Conservation (phyloP, 495 filamentous ascomycete species). For the Tuber microsphaerosporum region DNA sequence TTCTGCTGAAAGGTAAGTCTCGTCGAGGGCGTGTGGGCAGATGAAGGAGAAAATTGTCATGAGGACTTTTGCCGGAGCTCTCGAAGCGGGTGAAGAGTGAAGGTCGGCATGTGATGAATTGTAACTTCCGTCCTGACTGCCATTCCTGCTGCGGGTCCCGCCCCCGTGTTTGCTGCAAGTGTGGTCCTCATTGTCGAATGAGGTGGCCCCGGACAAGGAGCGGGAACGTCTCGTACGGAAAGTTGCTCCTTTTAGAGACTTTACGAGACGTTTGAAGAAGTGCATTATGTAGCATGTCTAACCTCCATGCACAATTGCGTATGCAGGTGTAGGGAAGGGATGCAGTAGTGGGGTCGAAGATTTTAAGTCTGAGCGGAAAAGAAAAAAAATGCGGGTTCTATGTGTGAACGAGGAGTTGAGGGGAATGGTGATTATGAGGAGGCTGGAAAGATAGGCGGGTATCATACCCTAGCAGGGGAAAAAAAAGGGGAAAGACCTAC, state of each 20-base stretch:
- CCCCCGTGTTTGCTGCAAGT: neutral
- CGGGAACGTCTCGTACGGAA: neutral
- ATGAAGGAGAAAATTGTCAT: conserved; percentile 68
- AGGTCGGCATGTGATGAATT: conserved; percentile 13
- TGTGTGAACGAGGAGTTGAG: neutral
- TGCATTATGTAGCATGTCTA: neutral
- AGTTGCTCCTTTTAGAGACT: neutral
- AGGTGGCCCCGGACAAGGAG: neutral
- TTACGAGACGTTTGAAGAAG: neutral
- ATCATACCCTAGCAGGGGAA: neutral
- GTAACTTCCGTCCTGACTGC: conserved; percentile 4
- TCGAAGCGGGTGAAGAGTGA: conserved; percentile 34
- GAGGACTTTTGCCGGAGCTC: conserved; percentile 59
- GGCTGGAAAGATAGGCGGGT: neutral
- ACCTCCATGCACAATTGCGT: neutral
- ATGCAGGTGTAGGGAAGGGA: neutral
- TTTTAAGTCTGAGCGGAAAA: neutral
- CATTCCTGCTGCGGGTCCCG: neutral
- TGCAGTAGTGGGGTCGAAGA: neutral
- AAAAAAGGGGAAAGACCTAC: neutral
- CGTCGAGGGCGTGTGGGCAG: conserved; percentile 74
- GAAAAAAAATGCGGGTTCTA: neutral
- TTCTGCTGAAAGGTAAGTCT: conserved; percentile 73
- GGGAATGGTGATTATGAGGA: neutral
- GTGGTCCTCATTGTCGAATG: neutral